Base-by-base conservation (phyloP, 2,329 filamentous ascomycete species). In the Epichloe elymi region DNA sequence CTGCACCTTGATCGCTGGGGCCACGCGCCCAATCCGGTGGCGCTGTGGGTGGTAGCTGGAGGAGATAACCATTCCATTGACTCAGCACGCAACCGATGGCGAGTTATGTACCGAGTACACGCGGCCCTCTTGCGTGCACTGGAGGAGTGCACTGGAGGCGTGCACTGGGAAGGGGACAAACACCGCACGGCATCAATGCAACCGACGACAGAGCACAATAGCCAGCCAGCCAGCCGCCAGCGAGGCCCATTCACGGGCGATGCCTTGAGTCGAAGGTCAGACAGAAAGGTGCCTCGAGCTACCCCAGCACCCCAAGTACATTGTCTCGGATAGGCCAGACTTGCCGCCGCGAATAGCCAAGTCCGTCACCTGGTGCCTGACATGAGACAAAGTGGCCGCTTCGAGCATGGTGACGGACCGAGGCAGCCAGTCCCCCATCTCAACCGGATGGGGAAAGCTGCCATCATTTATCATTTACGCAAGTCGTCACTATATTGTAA, bases 21-120 rank as follows among this genome's bases (percentile, higher is more conserved):
- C 38, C 54, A 54, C 43, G 51, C 47, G 51, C 45, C 58, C 58
- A 64, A 60, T 60, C 53, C 53, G 51, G 58, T 60, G 54, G 54
- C 38, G 50, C 50, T 7, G 12, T 23, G 35, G 39, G 55, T 20
- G 30, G 19, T 12, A 14, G 4, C 26, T 5, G 26, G 10, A 12
- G 26, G 15, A 33, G 11, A 40, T 40, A 26, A 44, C 41, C 23
- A 26, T 17, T 30, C 39, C 39, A 20, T 41, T 4, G 20, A 43
- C 6, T 23, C 7, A n/a, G 41, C 41, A n/a, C 20, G 41, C 41
- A 43, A n/a, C 23, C 41, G 7, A 48, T 48, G 46, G 46, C 37
- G 26, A 10, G n/a, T n/a, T n/a, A n/a, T n/a, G n/a, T n/a, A n/a
- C n/a, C n/a, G n/a, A n/a, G n/a, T n/a, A n/a, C 41, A n/a, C 17